Base-by-base conservation (phyloP, 108 stramenopile species). In the Epipyxis sp. region DNA sequence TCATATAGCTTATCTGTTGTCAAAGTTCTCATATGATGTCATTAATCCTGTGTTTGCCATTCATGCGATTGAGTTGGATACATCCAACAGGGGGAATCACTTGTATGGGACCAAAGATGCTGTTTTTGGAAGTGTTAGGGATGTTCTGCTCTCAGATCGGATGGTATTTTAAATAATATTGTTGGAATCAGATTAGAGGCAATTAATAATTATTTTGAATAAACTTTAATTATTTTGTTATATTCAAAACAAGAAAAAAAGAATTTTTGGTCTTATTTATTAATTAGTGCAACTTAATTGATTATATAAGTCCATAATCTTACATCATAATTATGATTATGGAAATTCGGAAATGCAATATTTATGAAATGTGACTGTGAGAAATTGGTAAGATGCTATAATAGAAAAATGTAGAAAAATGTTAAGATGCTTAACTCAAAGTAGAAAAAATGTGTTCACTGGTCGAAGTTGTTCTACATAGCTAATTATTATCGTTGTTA, bases 11-110 rank as follows among this genome's bases (percentile, higher is more conserved):
- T 2, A 30, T 25, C 16, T 81, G 1, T 59, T 81, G 3, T 25
- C 6, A 16, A 27, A 59, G 1, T 16, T 1, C 2, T 61, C 65
- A 41, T 37, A 61, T 0, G 2, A 3, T 34, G 57, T 81, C 3
- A 43, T 2, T 10, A 81, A 81, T 37, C 69, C 69, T n/a, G 77
- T 65, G 0, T 10, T 81, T 13, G 59, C 43, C 27, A 69, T 81
- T 1, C 57, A 39, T 0, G n/a, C 59, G 3, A 20, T 59, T 29
- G 71, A 74, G 42, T 57, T 30, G 3, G 27, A 54, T 6, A 54
- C 71, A 37, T 40, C 29, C 29, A 37, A 41, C 16, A 20, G 13
- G 65, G 20, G 39, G 20, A 25, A 41, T 13, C 29, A 37, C 41
- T 40, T 68, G 40, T 68, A 68, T 37, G 65, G 40, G 20, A 68